Evolutionary conservation across 352 stramenopile genomes (phyloP).

Genomic region (Globisporangium barbulae): DNA sequence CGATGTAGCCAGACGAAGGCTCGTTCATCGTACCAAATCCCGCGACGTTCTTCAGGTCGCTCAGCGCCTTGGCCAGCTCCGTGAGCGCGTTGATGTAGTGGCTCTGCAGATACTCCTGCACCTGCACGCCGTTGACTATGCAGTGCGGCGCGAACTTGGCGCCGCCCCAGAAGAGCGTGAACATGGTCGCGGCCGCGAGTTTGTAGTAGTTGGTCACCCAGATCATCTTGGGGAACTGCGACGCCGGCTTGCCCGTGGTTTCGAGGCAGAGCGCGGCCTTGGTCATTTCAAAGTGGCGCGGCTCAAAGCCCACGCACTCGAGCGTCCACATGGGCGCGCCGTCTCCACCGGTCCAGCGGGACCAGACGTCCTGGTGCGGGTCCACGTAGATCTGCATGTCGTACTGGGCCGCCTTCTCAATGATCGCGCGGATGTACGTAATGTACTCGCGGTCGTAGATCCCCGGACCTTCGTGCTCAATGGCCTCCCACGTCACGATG

Average conservation of each 20-base stretch:
- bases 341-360: conserved; percentile 88
- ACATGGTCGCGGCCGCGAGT: conserved; percentile 88
- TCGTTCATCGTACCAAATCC: conserved; percentile 93
- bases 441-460: conserved; percentile 86
- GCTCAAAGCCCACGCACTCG: conserved; percentile 71
- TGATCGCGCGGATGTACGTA: conserved; percentile 58
- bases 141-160: conserved; percentile 63
- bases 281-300: conserved; percentile 65
- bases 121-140: conserved; percentile 58
- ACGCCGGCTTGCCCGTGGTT: conserved; percentile 36
- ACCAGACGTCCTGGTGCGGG: conserved; percentile 92
- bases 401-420: conserved; percentile 58
- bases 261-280: conserved; percentile 76
- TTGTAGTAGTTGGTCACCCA: conserved; percentile 93
- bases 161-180: conserved; percentile 89
- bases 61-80: conserved; percentile 56
- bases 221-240: conserved; percentile 86
- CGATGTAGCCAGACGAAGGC: conserved; percentile 74
- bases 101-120: conserved; percentile 86
- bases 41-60: conserved; percentile 77
- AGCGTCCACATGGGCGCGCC: conserved; percentile 90
- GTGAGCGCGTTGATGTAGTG: conserved; percentile 82
- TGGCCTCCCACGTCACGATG: conserved; percentile 89
- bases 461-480: conserved; percentile 82
- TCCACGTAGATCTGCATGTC: conserved; percentile 84